phyloP scores from a whole-genome alignment of 2,329 filamentous ascomycete genomes.

The Venturia pyrina region DNA sequence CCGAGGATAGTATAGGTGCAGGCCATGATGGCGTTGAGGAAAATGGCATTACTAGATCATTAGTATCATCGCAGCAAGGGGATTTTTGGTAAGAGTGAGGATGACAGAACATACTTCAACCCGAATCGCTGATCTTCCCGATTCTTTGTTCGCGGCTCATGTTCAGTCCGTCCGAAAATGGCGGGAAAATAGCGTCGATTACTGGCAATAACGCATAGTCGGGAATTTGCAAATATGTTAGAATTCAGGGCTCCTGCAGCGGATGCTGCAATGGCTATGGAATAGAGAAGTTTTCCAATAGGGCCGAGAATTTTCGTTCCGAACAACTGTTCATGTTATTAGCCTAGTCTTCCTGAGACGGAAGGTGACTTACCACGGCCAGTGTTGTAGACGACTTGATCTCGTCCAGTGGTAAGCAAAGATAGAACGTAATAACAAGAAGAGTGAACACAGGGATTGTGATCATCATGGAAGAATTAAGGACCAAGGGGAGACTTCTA shows the following conservation, averaged over 20 bases:
- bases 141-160: neutral
- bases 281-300: no score
- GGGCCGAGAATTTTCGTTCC: conserved; percentile 49
- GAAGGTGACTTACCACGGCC: no score
- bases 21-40: conserved; percentile 40
- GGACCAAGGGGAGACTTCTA: conserved; percentile 39
- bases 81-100: neutral
- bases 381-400: conserved; percentile 23
- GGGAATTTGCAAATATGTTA: conserved; percentile 52
- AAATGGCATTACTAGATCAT: conserved; percentile 36
- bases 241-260: conserved; percentile 34
- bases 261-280: neutral
- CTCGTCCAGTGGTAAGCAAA: neutral
- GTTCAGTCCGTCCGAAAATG: conserved; percentile 17
- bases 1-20: conserved; percentile 50
- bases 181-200: conserved; percentile 25
- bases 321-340: conserved; percentile 46
- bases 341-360: conserved; percentile 45
- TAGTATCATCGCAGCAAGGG: neutral
- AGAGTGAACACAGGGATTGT: conserved; percentile 50
- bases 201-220: conserved; percentile 49
- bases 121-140: neutral
- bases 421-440: conserved; percentile 23
- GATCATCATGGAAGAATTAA: conserved; percentile 51
- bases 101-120: no score